Percentiles rank a stretch among this genome's conserved stretches.
These are phyloP conservation scores for Thalassiosira sp. DNA, from an alignment of 352 stramenopile genomes.

Conservation along the genomic window DNA sequence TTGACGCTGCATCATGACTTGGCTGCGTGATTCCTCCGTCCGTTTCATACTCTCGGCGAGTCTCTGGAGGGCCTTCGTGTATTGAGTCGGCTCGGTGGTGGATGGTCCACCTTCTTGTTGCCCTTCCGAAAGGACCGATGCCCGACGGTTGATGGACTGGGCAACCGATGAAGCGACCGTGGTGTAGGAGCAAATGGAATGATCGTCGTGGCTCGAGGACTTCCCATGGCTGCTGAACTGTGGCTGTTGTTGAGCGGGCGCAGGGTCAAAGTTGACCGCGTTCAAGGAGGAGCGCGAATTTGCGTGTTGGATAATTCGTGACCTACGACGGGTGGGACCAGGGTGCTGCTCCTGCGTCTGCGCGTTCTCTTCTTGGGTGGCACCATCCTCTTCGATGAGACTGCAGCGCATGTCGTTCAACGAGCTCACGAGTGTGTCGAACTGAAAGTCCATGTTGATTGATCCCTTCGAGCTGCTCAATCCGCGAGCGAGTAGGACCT, in stretches of 20 bases:
- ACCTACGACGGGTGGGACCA: no score
- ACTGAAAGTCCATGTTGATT: slow-evolving; percentile 5
- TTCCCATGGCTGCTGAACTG: not conserved
- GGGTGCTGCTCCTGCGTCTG: not conserved
- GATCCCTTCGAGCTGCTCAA: not conserved
- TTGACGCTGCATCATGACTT: slow-evolving; percentile 32
- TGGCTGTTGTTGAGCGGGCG: not conserved
- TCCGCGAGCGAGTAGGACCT: not conserved
- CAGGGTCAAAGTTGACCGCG: not conserved
- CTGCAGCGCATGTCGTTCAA: not conserved
- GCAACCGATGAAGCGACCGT: not conserved
- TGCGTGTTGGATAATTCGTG: not conserved
- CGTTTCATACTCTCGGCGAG: slow-evolving; percentile 51
- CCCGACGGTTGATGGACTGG: not conserved
- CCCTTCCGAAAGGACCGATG: not conserved
- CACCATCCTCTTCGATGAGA: not conserved
- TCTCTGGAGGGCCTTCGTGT: slow-evolving; percentile 26
- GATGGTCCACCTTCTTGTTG: not conserved
- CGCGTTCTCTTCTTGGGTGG: not conserved
- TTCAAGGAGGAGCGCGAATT: not conserved
- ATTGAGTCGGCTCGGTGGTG: not conserved
- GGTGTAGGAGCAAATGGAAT: not conserved
- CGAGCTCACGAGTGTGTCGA: not conserved
- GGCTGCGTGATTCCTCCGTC: slow-evolving; percentile 34
- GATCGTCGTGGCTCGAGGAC: not conserved